Evolutionary conservation across 495 filamentous ascomycete genomes (phyloP).

Genomic region (Endocarpon pusillum): DNA sequence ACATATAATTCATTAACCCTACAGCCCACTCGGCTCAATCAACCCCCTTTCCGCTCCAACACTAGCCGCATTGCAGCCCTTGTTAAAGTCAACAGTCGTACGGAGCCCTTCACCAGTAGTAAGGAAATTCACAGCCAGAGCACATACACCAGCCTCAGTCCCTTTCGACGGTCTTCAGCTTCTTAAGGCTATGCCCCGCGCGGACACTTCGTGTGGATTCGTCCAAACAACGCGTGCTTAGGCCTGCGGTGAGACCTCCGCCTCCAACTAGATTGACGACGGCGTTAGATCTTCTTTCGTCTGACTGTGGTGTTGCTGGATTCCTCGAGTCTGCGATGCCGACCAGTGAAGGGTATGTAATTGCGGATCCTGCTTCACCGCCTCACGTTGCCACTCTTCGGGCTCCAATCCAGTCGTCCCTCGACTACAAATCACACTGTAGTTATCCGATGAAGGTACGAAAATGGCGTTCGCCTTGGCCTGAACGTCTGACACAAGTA

Average conservation of each 20-base stretch:
- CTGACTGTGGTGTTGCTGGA: slow-evolving; percentile 6
- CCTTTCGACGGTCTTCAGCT: slow-evolving; percentile 64
- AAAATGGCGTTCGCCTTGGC: slow-evolving; percentile 53
- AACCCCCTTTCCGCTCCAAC: too few species aligned
- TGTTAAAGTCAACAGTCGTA: slow-evolving; percentile 67
- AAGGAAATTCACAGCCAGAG: slow-evolving; percentile 48
- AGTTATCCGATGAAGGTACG: slow-evolving; percentile 83
- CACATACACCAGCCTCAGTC: slow-evolving; percentile 41
- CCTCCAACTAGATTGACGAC: slow-evolving; percentile 79
- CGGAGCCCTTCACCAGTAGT: slow-evolving; percentile 86
- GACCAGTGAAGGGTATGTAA: slow-evolving; percentile 7
- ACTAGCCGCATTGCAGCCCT: too few species aligned
- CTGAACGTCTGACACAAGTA: slow-evolving; percentile 46
- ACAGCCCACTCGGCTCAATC: too few species aligned
- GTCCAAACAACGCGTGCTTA: slow-evolving; percentile 55
- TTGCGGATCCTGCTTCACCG: slow-evolving; percentile 19
- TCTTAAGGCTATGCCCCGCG: slow-evolving; percentile 78
- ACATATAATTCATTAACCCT: too few species aligned
- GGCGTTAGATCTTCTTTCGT: slow-evolving; percentile 39
- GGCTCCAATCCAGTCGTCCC: slow-evolving; percentile 81
- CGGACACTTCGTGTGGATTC: slow-evolving; percentile 63
- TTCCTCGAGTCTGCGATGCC: slow-evolving; percentile 6
- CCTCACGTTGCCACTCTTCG: slow-evolving; percentile 44
- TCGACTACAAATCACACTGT: slow-evolving; percentile 79
- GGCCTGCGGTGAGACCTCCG: slow-evolving; percentile 73